Evolutionary conservation across 768 basidiomycete species (phyloP).

Genomic region (Phaeotremella skinneri): DNA sequence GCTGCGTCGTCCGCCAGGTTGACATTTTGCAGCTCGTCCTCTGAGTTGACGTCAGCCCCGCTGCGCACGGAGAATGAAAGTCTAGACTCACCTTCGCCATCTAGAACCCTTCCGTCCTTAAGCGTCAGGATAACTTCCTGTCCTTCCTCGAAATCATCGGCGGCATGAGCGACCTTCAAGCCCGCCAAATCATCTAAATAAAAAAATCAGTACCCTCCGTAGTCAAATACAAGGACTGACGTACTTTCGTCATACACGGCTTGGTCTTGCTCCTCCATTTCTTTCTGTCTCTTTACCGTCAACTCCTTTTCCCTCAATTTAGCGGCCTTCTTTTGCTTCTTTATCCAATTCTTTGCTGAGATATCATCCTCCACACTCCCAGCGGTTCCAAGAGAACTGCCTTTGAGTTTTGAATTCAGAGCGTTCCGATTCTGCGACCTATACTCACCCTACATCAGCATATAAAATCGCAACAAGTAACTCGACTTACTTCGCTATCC

Average conservation of each 20-base stretch:
- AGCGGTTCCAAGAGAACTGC: conserved; percentile 84
- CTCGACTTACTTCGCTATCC: conserved; percentile 63
- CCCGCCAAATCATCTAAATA: conserved; percentile 79
- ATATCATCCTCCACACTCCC: conserved; percentile 58
- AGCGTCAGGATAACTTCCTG: conserved; percentile 93
- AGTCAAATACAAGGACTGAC: conserved; percentile 36
- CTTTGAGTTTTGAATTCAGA: conserved; percentile 86
- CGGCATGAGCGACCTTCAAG: conserved; percentile 92
- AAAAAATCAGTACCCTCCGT: conserved; percentile 4
- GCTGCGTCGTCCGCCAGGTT: conserved; percentile 85
- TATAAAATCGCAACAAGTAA: conserved; percentile 1
- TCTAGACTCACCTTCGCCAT: conserved; percentile 72
- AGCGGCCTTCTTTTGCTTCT: conserved; percentile 71
- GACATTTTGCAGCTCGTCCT: conserved; percentile 96
- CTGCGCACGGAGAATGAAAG: neutral
- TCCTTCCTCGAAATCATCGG: conserved; percentile 86
- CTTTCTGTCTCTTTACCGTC: conserved; percentile 74
- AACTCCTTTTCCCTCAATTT: conserved; percentile 72
- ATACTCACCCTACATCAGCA: conserved; percentile 54
- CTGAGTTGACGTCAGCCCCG: conserved; percentile 55
- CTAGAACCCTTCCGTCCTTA: conserved; percentile 92
- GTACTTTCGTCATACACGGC: conserved; percentile 83
- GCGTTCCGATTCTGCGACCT: conserved; percentile 87
- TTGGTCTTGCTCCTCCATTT: conserved; percentile 81
- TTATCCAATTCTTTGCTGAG: conserved; percentile 82